Evolutionary conservation across 148 eudicot species (phyloP).

Genomic region (Oxyria digyna): DNA sequence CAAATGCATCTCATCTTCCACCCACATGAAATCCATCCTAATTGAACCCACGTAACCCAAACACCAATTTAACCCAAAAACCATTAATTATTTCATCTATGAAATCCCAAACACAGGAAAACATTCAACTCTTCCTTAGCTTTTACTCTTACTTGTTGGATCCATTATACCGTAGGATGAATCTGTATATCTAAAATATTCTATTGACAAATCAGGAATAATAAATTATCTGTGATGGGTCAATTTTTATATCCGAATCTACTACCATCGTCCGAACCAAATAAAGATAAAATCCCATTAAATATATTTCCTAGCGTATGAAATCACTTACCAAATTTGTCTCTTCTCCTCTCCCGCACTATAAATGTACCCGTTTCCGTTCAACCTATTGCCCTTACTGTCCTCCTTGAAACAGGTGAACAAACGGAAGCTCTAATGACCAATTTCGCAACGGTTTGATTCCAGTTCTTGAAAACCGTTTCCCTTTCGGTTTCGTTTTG

Average conservation of each 20-base stretch:
- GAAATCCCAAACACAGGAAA: neutral
- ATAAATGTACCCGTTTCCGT: neutral
- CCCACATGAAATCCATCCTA: neutral
- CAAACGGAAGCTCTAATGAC: neutral
- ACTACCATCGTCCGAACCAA: too few relatives aligned
- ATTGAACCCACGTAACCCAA: neutral
- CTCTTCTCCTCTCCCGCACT: neutral
- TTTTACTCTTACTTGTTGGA: too few relatives aligned
- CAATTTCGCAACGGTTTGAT: slow-evolving; percentile 1
- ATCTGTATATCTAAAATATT: too few relatives aligned
- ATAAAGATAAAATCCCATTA: neutral
- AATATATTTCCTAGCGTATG: neutral
- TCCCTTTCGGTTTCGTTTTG: neutral
- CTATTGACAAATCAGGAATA: too few relatives aligned
- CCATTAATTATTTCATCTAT: neutral
- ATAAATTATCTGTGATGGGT: too few relatives aligned
- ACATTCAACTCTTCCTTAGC: neutral
- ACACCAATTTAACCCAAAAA: neutral
- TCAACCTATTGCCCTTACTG: neutral
- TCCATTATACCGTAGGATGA: too few relatives aligned
- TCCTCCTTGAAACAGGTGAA: neutral
- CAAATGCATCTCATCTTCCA: neutral
- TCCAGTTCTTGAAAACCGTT: neutral
- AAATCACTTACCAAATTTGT: neutral
- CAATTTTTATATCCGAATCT: too few relatives aligned